Evolutionary conservation across 306 rosid species (phyloP).

Genomic region (Senna tora): DNA sequence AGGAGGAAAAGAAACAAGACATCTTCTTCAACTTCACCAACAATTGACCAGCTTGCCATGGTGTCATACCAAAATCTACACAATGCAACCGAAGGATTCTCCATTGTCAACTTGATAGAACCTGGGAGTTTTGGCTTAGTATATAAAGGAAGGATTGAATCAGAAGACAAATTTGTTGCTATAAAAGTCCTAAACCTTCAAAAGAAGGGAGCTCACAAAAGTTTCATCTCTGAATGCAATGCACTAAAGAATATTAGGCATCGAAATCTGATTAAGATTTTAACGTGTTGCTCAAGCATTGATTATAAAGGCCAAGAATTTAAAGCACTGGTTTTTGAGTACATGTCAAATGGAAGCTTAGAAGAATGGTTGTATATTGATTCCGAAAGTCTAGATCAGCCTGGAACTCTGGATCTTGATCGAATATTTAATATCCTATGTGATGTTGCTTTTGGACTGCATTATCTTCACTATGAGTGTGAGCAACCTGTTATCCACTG

Average conservation of each 20-base stretch:
- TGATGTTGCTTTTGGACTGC: background rate
- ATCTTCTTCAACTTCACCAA: background rate
- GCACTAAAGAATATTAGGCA: constrained; percentile 28
- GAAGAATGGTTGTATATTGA: background rate
- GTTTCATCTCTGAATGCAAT: constrained; percentile 29
- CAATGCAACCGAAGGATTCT: background rate
- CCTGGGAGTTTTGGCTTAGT: background rate
- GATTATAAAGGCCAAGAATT: background rate
- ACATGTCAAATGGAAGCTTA: constrained; percentile 5
- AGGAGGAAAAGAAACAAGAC: background rate
- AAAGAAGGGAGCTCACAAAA: constrained; percentile 1
- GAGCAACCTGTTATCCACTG: background rate
- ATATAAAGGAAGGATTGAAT: background rate
- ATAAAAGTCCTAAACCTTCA: background rate
- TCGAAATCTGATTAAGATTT: constrained; percentile 28
- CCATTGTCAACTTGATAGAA: background rate
- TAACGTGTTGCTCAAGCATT: constrained; percentile 36
- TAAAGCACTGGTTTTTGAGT: background rate
- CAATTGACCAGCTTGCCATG: background rate
- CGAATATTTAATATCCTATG: background rate
- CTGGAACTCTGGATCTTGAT: background rate
- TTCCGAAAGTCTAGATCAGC: background rate
- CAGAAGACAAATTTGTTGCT: background rate
- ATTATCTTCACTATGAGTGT: constrained; percentile 10
- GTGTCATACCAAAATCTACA: constrained; percentile 7